Conservation (phyloP, 306 rosid genomes). For the Notholithocarpus densiflorus region DNA sequence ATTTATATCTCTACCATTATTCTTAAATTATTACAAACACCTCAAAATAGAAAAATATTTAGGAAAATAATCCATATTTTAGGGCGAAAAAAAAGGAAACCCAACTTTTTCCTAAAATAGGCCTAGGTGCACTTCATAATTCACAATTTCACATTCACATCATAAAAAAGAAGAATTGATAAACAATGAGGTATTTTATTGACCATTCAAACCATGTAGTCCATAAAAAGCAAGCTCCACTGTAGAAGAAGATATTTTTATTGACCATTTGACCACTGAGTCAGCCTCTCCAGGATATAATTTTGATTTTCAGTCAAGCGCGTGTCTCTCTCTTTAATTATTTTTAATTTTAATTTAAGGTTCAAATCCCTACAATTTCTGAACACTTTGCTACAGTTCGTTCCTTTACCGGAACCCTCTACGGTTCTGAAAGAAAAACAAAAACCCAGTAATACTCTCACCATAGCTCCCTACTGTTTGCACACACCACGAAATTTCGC, state of each 20-base stretch:
- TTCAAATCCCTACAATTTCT: background rate
- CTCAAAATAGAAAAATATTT: too few relatives aligned
- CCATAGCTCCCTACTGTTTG: background rate
- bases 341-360: too few relatives aligned
- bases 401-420: background rate
- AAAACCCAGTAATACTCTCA: background rate
- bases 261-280: background rate
- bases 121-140: too few relatives aligned
- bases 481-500: background rate
- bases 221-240: background rate
- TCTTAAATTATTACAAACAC: too few relatives aligned
- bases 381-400: background rate
- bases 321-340: background rate
- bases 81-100: too few relatives aligned
- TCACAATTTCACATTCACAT: background rate
- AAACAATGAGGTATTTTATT: too few relatives aligned
- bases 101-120: too few relatives aligned
- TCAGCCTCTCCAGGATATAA: background rate
- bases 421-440: background rate
- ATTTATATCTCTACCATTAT: too few relatives aligned
- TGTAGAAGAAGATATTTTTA: background rate
- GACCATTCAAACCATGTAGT: too few relatives aligned
- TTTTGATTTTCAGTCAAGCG: background rate
- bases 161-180: background rate
- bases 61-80: too few relatives aligned